Conservation (phyloP, 2,329 filamentous ascomycete species). For the Gnomoniopsis sp. region DNA sequence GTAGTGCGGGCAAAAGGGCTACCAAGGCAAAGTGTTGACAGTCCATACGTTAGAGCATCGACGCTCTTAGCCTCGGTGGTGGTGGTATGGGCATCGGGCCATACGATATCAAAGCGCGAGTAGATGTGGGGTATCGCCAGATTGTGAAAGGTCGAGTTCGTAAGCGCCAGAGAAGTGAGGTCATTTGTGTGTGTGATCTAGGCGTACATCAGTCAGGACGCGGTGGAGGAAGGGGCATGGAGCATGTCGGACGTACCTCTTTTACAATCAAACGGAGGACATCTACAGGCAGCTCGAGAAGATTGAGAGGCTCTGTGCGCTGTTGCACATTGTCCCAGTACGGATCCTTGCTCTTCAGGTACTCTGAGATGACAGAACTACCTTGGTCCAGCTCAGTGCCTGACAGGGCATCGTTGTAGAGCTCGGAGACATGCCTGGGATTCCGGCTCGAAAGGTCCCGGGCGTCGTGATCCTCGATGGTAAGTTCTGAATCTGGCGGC, state of each 20-base stretch:
- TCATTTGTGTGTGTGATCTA: constrained; percentile 81
- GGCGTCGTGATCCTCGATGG: neutral
- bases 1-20: constrained; percentile 40
- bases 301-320: constrained; percentile 54
- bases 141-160: constrained; percentile 72
- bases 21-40: constrained; percentile 75
- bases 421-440: constrained; percentile 15
- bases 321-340: constrained; percentile 63
- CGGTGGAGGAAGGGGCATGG: neutral
- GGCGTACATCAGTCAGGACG: constrained; percentile 7
- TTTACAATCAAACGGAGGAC: constrained; percentile 75
- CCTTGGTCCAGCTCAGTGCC: constrained; percentile 11
- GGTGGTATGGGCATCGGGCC: constrained; percentile 68
- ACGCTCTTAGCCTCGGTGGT: constrained; percentile 68
- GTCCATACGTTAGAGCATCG: constrained; percentile 77
- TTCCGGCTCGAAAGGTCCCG: constrained; percentile 4
- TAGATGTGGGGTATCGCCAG: constrained; percentile 78
- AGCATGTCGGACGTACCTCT: constrained; percentile 52
- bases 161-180: constrained; percentile 71
- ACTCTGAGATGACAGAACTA: constrained; percentile 27
- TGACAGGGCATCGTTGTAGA: constrained; percentile 10
- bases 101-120: constrained; percentile 82
- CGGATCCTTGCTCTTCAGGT: constrained; percentile 59
- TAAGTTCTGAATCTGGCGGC: neutral
- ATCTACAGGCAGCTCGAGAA: constrained; percentile 76